Base-by-base conservation (phyloP, 1,284 basidiomycete species). In the Prillingera fragicola region DNA sequence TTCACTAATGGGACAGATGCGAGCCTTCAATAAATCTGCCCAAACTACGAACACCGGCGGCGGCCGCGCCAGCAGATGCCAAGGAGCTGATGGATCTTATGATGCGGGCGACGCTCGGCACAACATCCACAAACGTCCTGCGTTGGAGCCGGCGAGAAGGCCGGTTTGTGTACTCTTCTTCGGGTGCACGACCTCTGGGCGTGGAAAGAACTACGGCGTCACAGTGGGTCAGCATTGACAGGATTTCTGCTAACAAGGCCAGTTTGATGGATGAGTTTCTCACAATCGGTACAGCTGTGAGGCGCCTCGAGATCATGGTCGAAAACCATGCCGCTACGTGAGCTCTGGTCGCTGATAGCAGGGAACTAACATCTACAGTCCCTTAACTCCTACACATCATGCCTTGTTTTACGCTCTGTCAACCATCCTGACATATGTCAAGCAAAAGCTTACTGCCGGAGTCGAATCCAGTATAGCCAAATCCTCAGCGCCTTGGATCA, bases 321-420 rank as follows among this genome's bases (percentile, higher is more conserved):
- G 59, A 64, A 29, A 48, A 45, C 15, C 57, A 63, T 22, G 57
- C 51, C 41, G 29, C 49, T 5, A 50, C 48, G 66, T 64, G 29
- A 44, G 64, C 8, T 26, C 24, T 38, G 22, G 10, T 10, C 5
- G n/a, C 38, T n/a, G 13, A 15, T 17, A 7, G 8, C 18, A 25
- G 34, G 29, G 14, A 17, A 43, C 34, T 50, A 13, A 37, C 17
- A 2, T 0, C 14, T 21, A 8, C 37, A 69, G 67, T 9, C 56
- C 60, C 0, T 38, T 65, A 15, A 67, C 67, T 0, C 59, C 65
- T 0, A 69, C 67, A 1, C 67, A 69, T 46, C 68, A 69, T 34
- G 66, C 67, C 1, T 50, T 70, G 1, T 43, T 67, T 10, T 56
- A 67, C 43, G 59, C 57, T 5, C 43, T 67, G 3, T 60, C 60